A percentile compares a stretch with the other conserved stretches of the same genome.
Evolutionary conservation across 768 basidiomycete species (phyloP).

Genomic region (Xerocomus spinulosus): DNA sequence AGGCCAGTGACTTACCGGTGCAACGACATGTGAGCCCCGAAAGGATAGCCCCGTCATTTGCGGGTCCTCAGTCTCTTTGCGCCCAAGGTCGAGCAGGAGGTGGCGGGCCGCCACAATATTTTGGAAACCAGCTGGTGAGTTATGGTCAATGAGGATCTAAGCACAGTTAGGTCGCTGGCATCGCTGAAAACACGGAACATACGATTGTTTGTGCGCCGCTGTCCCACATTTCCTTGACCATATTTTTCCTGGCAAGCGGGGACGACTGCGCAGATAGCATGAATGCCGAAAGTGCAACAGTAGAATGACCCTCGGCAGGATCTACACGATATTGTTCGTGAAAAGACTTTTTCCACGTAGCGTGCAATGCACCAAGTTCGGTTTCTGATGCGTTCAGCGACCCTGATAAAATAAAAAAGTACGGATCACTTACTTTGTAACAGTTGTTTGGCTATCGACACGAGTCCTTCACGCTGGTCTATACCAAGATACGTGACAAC

Average conservation of each 20-base stretch:
- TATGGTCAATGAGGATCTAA: constrained; percentile 85
- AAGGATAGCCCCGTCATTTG: constrained; percentile 33
- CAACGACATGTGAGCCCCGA: constrained; percentile 76
- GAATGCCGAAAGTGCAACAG: constrained; percentile 82
- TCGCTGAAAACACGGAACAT: not conserved
- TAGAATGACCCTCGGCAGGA: constrained; percentile 41
- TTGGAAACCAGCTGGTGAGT: constrained; percentile 69
- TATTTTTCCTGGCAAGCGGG: constrained; percentile 52
- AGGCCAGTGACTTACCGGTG: constrained; percentile 59
- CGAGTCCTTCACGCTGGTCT: constrained; percentile 71
- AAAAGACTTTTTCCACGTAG: constrained; percentile 57
- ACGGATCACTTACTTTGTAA: constrained; percentile 42
- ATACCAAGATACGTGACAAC: constrained; percentile 66
- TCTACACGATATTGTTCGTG: constrained; percentile 41
- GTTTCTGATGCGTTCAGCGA: constrained; percentile 39
- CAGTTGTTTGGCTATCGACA: constrained; percentile 61
- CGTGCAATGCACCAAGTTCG: constrained; percentile 40
- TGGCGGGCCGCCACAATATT: constrained; percentile 75
- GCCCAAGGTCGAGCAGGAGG: constrained; percentile 60
- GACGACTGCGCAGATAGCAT: constrained; percentile 70
- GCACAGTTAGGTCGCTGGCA: constrained; percentile 11
- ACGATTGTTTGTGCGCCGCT: constrained; percentile 86
- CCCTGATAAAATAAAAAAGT: constrained; percentile 1
- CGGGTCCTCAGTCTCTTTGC: constrained; percentile 50
- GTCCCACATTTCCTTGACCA: constrained; percentile 87